phyloP scores from a whole-genome alignment of 768 basidiomycete genomes.

The Tylopilus vinaceipallidus region DNA sequence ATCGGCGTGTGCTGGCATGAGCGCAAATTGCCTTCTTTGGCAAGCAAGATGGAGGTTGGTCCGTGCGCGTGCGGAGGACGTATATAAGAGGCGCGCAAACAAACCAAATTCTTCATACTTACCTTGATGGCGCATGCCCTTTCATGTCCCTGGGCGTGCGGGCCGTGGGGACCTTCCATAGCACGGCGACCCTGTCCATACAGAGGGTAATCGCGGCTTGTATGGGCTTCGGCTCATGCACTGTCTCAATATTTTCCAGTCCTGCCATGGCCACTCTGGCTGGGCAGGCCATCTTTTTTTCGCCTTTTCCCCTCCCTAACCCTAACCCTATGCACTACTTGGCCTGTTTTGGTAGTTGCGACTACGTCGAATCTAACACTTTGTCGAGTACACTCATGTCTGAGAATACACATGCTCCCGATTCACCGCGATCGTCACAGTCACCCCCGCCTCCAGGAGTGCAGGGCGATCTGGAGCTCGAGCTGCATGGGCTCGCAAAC shows the following conservation, averaged over 20 bases:
- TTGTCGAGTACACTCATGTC: slow-evolving; percentile 9
- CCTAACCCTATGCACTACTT: slow-evolving; percentile 29
- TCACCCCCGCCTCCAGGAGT: slow-evolving; percentile 66
- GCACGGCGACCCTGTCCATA: slow-evolving; percentile 56
- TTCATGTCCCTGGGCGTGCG: slow-evolving; percentile 55
- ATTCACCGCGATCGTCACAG: slow-evolving; percentile 69
- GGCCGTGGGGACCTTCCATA: slow-evolving; percentile 50
- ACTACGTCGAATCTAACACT: no score
- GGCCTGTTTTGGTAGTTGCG: slow-evolving; percentile 4
- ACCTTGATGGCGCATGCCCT: slow-evolving; percentile 60
- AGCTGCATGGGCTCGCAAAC: slow-evolving; percentile 73
- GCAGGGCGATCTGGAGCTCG: slow-evolving; percentile 75
- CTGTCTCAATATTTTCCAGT: slow-evolving; percentile 80
- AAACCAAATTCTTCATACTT: slow-evolving; percentile 43
- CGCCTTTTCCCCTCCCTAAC: slow-evolving; percentile 17
- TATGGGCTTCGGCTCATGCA: slow-evolving; percentile 71
- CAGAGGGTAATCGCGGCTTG: slow-evolving; percentile 45
- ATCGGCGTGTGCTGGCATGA: slow-evolving; percentile 36
- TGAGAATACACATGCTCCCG: slow-evolving; percentile 22
- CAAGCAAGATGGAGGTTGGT: neutral
- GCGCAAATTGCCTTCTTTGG: slow-evolving; percentile 11
- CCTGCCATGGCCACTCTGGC: slow-evolving; percentile 54
- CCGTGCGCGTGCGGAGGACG: slow-evolving; percentile 7
- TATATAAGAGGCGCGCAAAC: slow-evolving; percentile 11
- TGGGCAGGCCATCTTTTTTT: slow-evolving; percentile 31